Percentiles rank a stretch among this genome's conserved stretches.
Evolutionary conservation across 495 filamentous ascomycete species (phyloP).

Genomic region (Hyaloscypha bicolor): DNA sequence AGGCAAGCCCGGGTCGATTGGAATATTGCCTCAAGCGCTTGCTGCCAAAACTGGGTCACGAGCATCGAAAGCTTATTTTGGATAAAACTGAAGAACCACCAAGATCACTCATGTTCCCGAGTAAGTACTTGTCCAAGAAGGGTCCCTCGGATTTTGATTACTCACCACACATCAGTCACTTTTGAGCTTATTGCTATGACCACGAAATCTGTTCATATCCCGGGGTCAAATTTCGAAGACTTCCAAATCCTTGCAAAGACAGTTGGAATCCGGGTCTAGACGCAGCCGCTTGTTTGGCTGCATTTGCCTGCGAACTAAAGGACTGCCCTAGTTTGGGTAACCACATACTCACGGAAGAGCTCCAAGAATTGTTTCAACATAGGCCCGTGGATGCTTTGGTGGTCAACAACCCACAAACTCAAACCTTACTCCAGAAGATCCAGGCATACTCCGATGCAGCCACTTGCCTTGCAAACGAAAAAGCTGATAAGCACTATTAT

Average conservation of each 20-base stretch:
- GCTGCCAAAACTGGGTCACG: background rate
- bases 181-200: background rate
- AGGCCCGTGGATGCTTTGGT: background rate
- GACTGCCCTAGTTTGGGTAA: background rate
- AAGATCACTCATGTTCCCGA: background rate
- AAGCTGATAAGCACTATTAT: background rate
- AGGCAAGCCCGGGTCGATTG: background rate
- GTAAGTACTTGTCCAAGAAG: background rate
- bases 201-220: background rate
- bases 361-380: background rate
- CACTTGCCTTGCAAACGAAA: background rate
- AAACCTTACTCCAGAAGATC: background rate
- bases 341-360: background rate
- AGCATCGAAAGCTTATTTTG: background rate
- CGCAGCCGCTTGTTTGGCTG: background rate
- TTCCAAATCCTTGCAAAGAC: background rate
- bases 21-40: background rate
- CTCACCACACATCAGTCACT: background rate
- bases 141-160: too few species aligned
- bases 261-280: background rate
- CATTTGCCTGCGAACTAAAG: background rate
- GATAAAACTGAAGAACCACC: background rate
- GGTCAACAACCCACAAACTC: background rate
- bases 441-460: background rate
- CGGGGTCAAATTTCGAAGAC: background rate